A percentile compares a stretch with the other conserved stretches of the same genome.
phyloP scores from a whole-genome alignment of 257 asterid genomes.

The Solanum microdontum region DNA sequence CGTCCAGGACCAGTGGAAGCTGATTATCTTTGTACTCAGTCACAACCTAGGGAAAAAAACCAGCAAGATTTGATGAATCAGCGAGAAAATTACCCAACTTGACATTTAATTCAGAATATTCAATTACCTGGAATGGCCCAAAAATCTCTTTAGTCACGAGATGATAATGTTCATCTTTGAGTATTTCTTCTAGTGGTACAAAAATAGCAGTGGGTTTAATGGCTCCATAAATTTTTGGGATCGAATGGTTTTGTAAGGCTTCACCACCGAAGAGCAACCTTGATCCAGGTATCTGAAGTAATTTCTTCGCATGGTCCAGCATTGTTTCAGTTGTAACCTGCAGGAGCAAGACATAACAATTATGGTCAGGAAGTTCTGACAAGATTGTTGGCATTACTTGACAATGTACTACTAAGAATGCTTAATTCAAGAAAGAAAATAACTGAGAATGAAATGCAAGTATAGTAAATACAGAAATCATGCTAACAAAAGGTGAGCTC shows the following conservation, averaged over 20 bases:
- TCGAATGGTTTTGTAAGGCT: conserved; percentile 60
- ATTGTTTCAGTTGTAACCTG: conserved; percentile 78
- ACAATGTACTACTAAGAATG: not conserved
- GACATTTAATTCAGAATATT: not conserved
- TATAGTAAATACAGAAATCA: not conserved
- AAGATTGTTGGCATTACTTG: not conserved
- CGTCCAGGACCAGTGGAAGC: conserved; percentile 49
- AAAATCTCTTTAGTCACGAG: conserved; percentile 78
- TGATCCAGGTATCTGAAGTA: conserved; percentile 79
- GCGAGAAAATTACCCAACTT: not conserved
- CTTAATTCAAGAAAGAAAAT: not conserved
- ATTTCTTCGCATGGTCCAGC: conserved; percentile 58
- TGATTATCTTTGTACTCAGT: conserved; percentile 67
- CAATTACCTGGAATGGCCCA: conserved; percentile 89
- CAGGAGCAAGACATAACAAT: not conserved
- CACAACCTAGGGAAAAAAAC: conserved; percentile 34
- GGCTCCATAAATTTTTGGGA: conserved; percentile 84
- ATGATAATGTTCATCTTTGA: conserved; percentile 53
- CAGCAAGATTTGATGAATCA: not conserved
- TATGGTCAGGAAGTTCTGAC: not conserved
- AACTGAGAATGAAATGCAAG: not conserved
- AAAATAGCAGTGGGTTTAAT: conserved; percentile 93
- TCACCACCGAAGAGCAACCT: conserved; percentile 86
- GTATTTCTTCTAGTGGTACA: conserved; percentile 74
- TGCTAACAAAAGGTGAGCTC: not conserved